A percentile compares a stretch with the other conserved stretches of the same genome.
These are phyloP conservation scores for Monosporascus sp. DNA, from an alignment of 2,329 filamentous ascomycete genomes.

Conservation along the genomic window DNA sequence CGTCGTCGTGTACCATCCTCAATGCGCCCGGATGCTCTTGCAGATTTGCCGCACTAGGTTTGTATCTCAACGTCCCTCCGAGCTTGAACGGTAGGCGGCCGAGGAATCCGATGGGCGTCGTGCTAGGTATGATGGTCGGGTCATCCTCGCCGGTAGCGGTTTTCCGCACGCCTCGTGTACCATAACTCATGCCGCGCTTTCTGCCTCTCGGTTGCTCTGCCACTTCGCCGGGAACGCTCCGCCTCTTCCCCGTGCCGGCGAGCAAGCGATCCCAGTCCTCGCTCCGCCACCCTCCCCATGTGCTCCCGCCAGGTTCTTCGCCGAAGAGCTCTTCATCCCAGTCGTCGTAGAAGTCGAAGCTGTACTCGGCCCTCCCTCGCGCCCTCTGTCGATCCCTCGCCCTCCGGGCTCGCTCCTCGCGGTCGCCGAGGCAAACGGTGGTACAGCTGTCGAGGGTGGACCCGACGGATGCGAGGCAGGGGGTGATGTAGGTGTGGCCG, in stretches of 20 bases:
- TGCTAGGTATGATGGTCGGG: conserved; percentile 84
- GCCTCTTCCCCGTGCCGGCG: conserved; percentile 54
- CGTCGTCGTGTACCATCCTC: conserved; percentile 38
- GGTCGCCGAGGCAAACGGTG: conserved; percentile 63
- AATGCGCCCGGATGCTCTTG: conserved; percentile 71
- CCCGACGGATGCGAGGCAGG: conserved; percentile 67
- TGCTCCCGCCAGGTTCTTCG: conserved; percentile 41
- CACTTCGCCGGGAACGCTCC: conserved; percentile 15
- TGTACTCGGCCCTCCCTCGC: conserved; percentile 67
- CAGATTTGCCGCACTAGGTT: conserved; percentile 83
- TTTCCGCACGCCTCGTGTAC: conserved; percentile 55
- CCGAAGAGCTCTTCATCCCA: conserved; percentile 65
- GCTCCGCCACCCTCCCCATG: conserved; percentile 68
- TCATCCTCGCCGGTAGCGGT: conserved; percentile 56
- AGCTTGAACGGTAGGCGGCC: conserved; percentile 80
- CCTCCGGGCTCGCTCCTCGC: conserved; percentile 68
- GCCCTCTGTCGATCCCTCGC: conserved; percentile 57
- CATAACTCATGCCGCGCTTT: conserved; percentile 86
- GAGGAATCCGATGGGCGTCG: conserved; percentile 78
- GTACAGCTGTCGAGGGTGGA: conserved; percentile 68
- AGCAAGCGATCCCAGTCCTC: conserved; percentile 84
- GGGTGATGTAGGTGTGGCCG: conserved; percentile 76
- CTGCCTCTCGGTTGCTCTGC: conserved; percentile 30
- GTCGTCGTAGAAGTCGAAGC: conserved; percentile 97
- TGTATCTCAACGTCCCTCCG: conserved; percentile 77